Evolutionary conservation across 2,329 filamentous ascomycete genomes (phyloP).

Genomic region (Cladosporium oxysporum): DNA sequence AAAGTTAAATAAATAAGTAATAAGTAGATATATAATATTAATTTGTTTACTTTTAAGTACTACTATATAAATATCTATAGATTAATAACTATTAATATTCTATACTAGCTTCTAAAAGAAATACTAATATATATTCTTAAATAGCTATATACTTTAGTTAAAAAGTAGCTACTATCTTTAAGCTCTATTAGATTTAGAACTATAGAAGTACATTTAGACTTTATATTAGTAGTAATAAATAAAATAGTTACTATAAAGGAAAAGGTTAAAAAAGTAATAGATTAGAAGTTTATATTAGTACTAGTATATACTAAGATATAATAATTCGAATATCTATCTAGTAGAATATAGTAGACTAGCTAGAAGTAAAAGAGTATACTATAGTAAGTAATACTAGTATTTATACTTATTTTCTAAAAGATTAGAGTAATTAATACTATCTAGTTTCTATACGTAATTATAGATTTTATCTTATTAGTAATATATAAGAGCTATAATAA

Average conservation of each 20-base stretch:
- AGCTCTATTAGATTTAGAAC: no score
- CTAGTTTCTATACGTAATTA: not conserved
- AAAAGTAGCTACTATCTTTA: no score
- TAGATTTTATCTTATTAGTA: not conserved
- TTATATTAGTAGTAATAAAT: no score
- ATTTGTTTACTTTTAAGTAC: not conserved
- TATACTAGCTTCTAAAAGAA: not conserved
- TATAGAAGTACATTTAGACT: no score
- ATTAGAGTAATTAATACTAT: not conserved
- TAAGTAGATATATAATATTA: not conserved
- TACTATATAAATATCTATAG: not conserved
- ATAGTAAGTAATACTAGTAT: not conserved
- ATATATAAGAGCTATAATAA: not conserved
- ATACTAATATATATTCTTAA: not conserved
- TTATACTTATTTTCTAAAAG: not conserved
- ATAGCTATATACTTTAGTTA: not conserved
- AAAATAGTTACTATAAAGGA: no score
- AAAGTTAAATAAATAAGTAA: not conserved
- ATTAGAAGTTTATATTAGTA: not conserved
- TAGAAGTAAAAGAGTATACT: not conserved
- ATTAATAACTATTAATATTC: not conserved
- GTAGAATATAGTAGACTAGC: not conserved
- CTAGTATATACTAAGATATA: no score
- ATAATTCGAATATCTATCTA: not conserved
- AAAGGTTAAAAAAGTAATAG: no score